Conservation (phyloP, 1,284 basidiomycete species). For the Cryptococcus sp. region DNA sequence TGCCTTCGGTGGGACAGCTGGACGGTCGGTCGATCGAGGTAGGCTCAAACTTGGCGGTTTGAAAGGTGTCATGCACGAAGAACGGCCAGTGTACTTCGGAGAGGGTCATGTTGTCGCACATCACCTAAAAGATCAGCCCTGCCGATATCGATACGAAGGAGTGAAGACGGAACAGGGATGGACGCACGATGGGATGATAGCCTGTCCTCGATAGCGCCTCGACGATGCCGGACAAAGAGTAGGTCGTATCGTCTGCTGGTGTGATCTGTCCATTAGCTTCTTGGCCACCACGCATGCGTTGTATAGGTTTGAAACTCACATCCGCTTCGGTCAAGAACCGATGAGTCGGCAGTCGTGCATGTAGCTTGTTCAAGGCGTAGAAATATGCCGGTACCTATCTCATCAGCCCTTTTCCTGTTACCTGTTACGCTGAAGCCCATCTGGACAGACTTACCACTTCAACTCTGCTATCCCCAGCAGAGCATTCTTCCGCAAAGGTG, state of each 20-base stretch:
- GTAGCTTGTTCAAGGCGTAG: constrained; percentile 31
- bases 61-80: constrained; percentile 28
- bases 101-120: constrained; percentile 35
- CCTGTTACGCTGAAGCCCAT: not conserved
- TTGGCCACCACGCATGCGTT: not conserved
- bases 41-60: constrained; percentile 27
- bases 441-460: constrained; percentile 6
- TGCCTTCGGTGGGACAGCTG: constrained; percentile 41
- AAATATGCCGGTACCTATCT: constrained; percentile 41
- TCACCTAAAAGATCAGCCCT: constrained; percentile 17
- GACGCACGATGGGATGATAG: constrained; percentile 30
- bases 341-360: constrained; percentile 22
- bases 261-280: constrained; percentile 30
- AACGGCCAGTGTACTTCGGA: constrained; percentile 37
- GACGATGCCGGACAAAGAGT: constrained; percentile 33
- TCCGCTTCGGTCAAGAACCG: constrained; percentile 34
- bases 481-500: constrained; percentile 30
- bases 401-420: too few relatives aligned
- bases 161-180: too few relatives aligned
- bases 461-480: constrained; percentile 17
- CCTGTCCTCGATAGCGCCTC: constrained; percentile 23
- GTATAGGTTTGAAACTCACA: constrained; percentile 14
- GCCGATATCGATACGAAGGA: not conserved
- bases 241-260: constrained; percentile 40
- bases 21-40: constrained; percentile 12